Percentiles rank a stretch among this genome's conserved stretches.
These are phyloP conservation scores for Blastocladiella britannica DNA, from an alignment of 192 early-diverging fungal species.

Conservation along the genomic window DNA sequence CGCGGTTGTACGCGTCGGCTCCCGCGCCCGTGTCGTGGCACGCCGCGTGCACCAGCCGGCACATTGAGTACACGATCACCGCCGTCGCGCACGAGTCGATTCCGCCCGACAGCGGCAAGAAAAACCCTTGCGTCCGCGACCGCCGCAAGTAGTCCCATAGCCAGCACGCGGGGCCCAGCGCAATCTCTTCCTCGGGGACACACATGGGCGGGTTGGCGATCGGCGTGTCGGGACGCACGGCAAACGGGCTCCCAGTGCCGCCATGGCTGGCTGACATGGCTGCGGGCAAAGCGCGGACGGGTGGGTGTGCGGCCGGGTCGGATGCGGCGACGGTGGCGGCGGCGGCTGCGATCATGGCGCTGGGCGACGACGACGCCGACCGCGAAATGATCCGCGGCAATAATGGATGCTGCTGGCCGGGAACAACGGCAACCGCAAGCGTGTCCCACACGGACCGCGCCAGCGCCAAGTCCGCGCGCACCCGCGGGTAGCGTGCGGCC, in stretches of 20 bases:
- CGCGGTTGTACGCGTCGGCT: slow-evolving; percentile 9
- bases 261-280: too few relatives aligned
- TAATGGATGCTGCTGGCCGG: too few relatives aligned
- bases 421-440: too few relatives aligned
- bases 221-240: slow-evolving; percentile 4
- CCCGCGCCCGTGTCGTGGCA: slow-evolving; percentile 7
- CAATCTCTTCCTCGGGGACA: slow-evolving; percentile 74
- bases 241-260: too few relatives aligned
- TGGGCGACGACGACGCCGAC: too few relatives aligned
- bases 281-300: too few relatives aligned
- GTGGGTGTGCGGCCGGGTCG: background rate
- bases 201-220: slow-evolving; percentile 32
- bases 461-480: slow-evolving; percentile 34
- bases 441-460: slow-evolving; percentile 18
- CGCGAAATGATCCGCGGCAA: too few relatives aligned
- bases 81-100: slow-evolving; percentile 85
- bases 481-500: slow-evolving; percentile 41
- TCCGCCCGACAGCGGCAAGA: slow-evolving; percentile 91
- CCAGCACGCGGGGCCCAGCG: slow-evolving; percentile 93
- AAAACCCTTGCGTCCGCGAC: slow-evolving; percentile 73
- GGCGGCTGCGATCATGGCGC: too few relatives aligned
- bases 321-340: too few relatives aligned
- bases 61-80: slow-evolving; percentile 80
- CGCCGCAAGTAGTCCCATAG: slow-evolving; percentile 96
- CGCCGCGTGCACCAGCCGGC: slow-evolving; percentile 50